Evolutionary conservation across 2,329 filamentous ascomycete genomes (phyloP).

Genomic region (Colletotrichum ledebouriae): DNA sequence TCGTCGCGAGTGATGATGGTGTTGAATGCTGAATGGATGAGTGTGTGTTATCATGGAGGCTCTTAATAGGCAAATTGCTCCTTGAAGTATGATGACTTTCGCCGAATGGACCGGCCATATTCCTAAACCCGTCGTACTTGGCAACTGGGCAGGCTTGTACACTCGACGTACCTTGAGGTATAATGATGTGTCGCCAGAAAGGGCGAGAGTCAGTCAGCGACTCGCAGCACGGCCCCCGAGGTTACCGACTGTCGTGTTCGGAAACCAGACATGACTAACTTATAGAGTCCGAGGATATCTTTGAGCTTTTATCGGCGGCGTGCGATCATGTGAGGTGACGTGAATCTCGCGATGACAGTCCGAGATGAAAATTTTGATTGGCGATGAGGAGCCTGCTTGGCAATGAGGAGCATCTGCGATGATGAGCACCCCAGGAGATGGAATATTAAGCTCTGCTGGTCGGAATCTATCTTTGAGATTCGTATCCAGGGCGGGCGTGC

Average conservation of each 20-base stretch:
- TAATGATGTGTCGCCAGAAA: not conserved
- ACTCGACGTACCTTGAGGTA: not conserved
- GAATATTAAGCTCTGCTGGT: not conserved
- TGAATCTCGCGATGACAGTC: not conserved
- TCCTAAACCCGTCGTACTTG: conserved; percentile 2
- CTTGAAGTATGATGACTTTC: not conserved
- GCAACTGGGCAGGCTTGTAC: conserved; percentile 19
- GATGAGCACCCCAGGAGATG: conserved; percentile 8
- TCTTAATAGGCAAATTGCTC: not conserved
- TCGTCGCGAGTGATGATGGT: conserved; percentile 3
- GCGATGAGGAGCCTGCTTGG: conserved; percentile 4
- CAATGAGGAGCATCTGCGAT: conserved; percentile 5
- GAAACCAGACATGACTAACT: no score
- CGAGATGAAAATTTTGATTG: not conserved
- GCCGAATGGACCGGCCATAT: not conserved
- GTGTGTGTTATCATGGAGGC: not conserved
- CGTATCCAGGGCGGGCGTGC: not conserved
- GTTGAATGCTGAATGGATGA: not conserved
- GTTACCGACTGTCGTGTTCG: conserved; percentile 23
- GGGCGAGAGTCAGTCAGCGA: conserved; percentile 8
- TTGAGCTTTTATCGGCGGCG: not conserved
- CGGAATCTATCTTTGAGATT: not conserved
- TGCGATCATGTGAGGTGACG: not conserved
- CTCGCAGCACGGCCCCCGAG: not conserved
- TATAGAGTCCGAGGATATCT: conserved; percentile 4